phyloP scores from a whole-genome alignment of 2,329 filamentous ascomycete genomes.

The Polytolypa hystricis region DNA sequence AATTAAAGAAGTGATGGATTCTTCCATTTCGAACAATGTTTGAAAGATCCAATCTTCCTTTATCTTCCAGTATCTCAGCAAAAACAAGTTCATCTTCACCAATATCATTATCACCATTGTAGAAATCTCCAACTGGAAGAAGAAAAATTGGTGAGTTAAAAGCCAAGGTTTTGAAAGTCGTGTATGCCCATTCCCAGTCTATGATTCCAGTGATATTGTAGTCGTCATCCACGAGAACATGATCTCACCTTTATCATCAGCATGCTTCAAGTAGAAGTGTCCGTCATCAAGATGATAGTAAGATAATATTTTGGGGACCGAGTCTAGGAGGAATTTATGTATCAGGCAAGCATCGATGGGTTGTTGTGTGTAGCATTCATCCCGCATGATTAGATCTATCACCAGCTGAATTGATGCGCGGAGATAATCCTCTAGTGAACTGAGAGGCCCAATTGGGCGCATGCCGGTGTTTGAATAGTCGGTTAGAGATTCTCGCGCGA shows the following conservation, averaged over 20 bases:
- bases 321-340: slow-evolving; percentile 28
- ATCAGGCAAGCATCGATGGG: slow-evolving; percentile 25
- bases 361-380: slow-evolving; percentile 26
- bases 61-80: slow-evolving; percentile 23
- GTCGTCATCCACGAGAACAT: slow-evolving; percentile 37
- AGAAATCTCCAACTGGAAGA: slow-evolving; percentile 33
- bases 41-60: slow-evolving; percentile 27
- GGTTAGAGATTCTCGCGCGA: slow-evolving; percentile 20
- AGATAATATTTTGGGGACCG: slow-evolving; percentile 11
- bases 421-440: slow-evolving; percentile 24
- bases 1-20: neutral
- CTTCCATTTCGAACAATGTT: slow-evolving; percentile 3
- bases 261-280: slow-evolving; percentile 36
- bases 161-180: slow-evolving; percentile 24
- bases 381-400: slow-evolving; percentile 22
- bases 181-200: slow-evolving; percentile 36
- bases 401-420: slow-evolving; percentile 19
- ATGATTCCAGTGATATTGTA: slow-evolving; percentile 40
- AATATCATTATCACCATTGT: slow-evolving; percentile 24
- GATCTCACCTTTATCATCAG: slow-evolving; percentile 41
- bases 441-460: slow-evolving; percentile 24
- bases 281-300: slow-evolving; percentile 11
- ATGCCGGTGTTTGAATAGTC: slow-evolving; percentile 7
- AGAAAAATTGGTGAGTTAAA: slow-evolving; percentile 34
- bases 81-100: slow-evolving; percentile 31